These are phyloP conservation scores for Aspergillus versicolor DNA, from an alignment of 2,329 filamentous ascomycete species.

Conservation along the genomic window DNA sequence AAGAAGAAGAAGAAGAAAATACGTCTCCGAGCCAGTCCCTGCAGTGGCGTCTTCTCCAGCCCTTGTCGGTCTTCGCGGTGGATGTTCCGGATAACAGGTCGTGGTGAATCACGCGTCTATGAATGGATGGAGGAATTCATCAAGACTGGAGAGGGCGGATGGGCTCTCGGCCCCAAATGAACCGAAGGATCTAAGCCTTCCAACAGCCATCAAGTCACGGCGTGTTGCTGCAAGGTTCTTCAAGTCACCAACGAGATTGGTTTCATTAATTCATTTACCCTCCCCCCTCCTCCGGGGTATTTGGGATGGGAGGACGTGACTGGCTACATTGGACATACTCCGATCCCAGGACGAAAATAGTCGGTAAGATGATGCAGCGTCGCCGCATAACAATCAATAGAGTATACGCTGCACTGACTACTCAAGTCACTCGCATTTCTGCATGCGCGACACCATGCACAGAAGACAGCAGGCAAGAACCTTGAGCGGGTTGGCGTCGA, in stretches of 20 bases:
- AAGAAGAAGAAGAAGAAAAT: too few relatives aligned
- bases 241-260: neutral
- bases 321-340: neutral
- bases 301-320: neutral
- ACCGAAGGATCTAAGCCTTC: constrained; percentile 15
- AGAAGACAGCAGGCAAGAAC: constrained; percentile 9
- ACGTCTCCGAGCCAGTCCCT: too few relatives aligned
- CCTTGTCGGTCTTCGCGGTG: neutral
- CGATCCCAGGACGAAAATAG: neutral
- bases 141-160: neutral
- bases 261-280: neutral
- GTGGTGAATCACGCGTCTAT: neutral
- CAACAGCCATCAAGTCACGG: constrained; percentile 5
- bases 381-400: too few relatives aligned
- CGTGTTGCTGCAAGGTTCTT: constrained; percentile 15
- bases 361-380: too few relatives aligned
- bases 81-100: neutral
- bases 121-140: neutral
- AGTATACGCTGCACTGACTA: neutral
- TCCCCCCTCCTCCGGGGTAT: neutral
- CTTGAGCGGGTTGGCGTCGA: constrained; percentile 1
- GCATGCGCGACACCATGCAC: constrained; percentile 13
- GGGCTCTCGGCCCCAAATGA: constrained; percentile 5
- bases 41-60: neutral
- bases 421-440: neutral